Base-by-base conservation (phyloP, 2,329 filamentous ascomycete genomes). In the Paecilomyces variotii region DNA sequence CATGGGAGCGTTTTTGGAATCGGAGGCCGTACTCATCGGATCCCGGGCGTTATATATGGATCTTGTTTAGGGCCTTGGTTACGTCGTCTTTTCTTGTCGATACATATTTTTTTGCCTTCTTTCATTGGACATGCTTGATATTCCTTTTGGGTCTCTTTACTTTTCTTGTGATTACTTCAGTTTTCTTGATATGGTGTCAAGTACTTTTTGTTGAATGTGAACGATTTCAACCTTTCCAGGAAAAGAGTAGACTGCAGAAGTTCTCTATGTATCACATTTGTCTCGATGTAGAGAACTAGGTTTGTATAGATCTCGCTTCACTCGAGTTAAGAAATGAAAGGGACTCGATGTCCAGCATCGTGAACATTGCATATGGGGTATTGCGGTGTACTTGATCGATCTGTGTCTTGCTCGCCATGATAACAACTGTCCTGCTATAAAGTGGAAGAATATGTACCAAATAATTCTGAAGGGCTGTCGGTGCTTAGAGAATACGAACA, bases 401-500 rank as follows among this genome's bases (percentile, higher is more conserved):
- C n/a, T 14, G 14, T 45, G 19, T 45, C n/a, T 45, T 45, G 39
- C 7, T 24, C 39, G 9, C 19, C 39, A 19, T 45, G 19, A 45
- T 45, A 9, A 9, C 19, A 19, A 19, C 19, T 19, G 5, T 19
- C 39, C 39, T 45, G 39, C 39, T 45, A 24, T 5, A 19, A 45
- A 39, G 19, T 45, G 39, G 51, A 5, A 14, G 19, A 12, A 27
- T 53, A 26, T 27, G 24, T 26, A 27, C 14, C n/a, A 19, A 3
- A 45, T 45, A 24, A 34, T 12, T 11, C 19, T 7, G 12, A 54
- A 54, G 26, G 34, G 19, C 28, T 32, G 28, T 35, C 55, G 14
- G 14, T 54, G 39, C 26, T 62, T 64, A 78, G 59, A 78, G 63
- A 54, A 80, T 72, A 12, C 75, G 73, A 54, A 80, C 71, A 28